These are phyloP conservation scores for Euphorbia peplus DNA, from an alignment of 345 rosid genomes.

Conservation along the genomic window DNA sequence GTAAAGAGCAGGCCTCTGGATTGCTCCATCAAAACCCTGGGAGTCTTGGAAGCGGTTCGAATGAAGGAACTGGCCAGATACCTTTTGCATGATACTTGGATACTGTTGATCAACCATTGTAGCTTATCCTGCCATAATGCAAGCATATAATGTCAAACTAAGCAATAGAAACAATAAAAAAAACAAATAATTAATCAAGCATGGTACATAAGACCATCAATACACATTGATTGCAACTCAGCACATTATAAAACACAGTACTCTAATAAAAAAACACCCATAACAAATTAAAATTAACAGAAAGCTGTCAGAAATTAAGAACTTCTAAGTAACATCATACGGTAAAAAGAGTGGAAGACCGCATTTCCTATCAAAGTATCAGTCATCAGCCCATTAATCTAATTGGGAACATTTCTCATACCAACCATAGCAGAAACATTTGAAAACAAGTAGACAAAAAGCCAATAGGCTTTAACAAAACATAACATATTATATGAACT, in stretches of 20 bases:
- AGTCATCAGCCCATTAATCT: background rate
- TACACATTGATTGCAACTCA: background rate
- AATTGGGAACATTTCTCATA: background rate
- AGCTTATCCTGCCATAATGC: conserved; percentile 36
- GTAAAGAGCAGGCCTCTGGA: conserved; percentile 47
- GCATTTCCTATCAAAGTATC: background rate
- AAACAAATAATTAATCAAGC: background rate
- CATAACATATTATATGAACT: too few species aligned
- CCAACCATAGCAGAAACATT: background rate
- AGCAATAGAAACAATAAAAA: background rate
- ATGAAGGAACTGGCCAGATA: conserved; percentile 56
- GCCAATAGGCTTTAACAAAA: background rate
- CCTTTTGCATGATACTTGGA: conserved; percentile 64
- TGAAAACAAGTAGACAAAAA: background rate
- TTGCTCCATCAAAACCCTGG: conserved; percentile 35
- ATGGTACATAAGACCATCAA: too few species aligned
- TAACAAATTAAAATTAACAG: background rate
- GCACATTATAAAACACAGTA: background rate
- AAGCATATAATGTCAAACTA: background rate
- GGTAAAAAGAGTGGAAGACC: background rate
- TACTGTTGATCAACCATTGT: conserved; percentile 81
- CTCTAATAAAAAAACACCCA: background rate
- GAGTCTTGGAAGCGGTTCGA: conserved; percentile 44
- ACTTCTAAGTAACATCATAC: background rate
- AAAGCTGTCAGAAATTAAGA: background rate